Base-by-base conservation (phyloP, 306 rosid species). In the Corylus heterophylla region DNA sequence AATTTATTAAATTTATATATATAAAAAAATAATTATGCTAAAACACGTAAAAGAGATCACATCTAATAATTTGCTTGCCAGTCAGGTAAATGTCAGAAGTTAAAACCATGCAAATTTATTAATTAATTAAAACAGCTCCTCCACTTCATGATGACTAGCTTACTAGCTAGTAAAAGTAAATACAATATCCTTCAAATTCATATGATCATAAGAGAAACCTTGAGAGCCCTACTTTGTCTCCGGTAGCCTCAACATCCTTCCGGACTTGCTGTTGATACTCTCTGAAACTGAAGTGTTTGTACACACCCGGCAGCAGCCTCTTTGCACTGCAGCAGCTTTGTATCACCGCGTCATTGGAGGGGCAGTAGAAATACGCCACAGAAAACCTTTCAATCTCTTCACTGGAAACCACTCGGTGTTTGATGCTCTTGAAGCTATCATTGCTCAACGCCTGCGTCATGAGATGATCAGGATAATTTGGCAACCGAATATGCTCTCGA, bases 211-310 rank as follows among this genome's bases (percentile, higher is more conserved):
- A 52, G 71, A 87, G 89, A 85, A 91, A 91, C 85, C 92, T 89
- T 8, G 89, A 49, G 69, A 93, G 88, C 14, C 98, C 98, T 69
- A 90, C 84, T 89, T 91, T 91, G 67, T 87, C 88, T 67, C 98
- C 98, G 13, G 74, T 84, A 75, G 86, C 85, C 66, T 74, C 71
- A 52, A 88, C 90, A 77, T 93, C 98, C 74, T 83, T 89, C 18
- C 79, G 63, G 8, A 45, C 79, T 63, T 90, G 95, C 20, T 39
- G 73, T 76, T 77, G 80, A 52, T 83, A 91, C 77, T 93, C 93
- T 82, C 55, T 22, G 66, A 88, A 85, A 55, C 82, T 91, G 86
- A 93, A 91, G 42, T 88, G 59, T 70, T 75, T 90, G 66, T 89
- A 93, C 69, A 86, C 0, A 12, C 83, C 42, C 35, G 35, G 35